These are phyloP conservation scores for Backusella luteola DNA, from an alignment of 192 early-diverging fungal genomes.

Conservation along the genomic window DNA sequence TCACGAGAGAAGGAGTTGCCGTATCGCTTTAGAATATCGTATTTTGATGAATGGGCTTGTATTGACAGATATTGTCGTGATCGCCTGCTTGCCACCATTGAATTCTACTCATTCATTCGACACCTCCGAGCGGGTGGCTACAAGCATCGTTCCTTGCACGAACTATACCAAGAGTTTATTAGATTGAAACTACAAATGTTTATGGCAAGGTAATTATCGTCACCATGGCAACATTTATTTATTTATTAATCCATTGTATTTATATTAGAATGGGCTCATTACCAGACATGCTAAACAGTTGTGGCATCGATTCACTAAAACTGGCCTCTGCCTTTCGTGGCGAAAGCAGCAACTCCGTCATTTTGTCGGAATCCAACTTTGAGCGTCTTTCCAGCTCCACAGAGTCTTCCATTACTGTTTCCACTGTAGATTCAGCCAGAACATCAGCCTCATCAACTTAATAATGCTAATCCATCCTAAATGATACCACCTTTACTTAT, in stretches of 20 bases:
- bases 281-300: constrained; percentile 2
- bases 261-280: constrained; percentile 21
- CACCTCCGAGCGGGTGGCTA: constrained; percentile 82
- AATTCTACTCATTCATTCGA: constrained; percentile 90
- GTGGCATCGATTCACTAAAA: background rate
- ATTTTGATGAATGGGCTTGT: constrained; percentile 70
- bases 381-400: constrained; percentile 15
- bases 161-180: constrained; percentile 82
- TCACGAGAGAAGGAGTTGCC: constrained; percentile 25
- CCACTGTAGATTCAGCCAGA: constrained; percentile 10
- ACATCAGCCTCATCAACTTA: background rate
- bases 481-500: background rate
- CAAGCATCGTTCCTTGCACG: constrained; percentile 66
- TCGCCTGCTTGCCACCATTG: constrained; percentile 80
- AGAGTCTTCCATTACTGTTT: constrained; percentile 18
- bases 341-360: background rate
- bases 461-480: background rate
- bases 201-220: constrained; percentile 20
- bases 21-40: constrained; percentile 68
- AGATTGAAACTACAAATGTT: constrained; percentile 88
- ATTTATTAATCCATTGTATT: background rate
- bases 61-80: constrained; percentile 88
- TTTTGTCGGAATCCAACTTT: constrained; percentile 13
- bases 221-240: background rate
- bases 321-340: constrained; percentile 1